Base-by-base conservation (phyloP, 2,329 filamentous ascomycete genomes). In the Monosporascus sp. region DNA sequence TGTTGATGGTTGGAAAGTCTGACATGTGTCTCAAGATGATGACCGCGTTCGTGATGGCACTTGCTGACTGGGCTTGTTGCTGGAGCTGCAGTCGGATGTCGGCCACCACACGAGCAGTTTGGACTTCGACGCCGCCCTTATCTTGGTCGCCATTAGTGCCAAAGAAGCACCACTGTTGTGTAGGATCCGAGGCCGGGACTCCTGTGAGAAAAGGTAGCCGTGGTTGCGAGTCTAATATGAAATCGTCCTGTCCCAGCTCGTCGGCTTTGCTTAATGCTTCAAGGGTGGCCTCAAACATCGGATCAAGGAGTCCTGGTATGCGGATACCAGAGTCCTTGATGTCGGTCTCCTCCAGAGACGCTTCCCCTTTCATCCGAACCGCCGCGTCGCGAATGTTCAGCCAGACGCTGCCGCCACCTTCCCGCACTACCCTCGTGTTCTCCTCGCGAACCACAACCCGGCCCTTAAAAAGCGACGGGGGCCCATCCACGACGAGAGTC, bases 401-500 rank as follows among this genome's bases (percentile, higher is more conserved):
- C 78, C 86, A 89, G n/a, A 83, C 82, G 51, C 84, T 88, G 9
- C 92, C 93, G 6, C 89, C 92, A 41, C 88, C 88, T 60, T 89
- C 88, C 38, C 70, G 72, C 6, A 88, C 75, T 5, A 84, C 70
- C 49, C 72, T 72, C 52, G 73, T 77, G 53, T 79, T 77, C 4
- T 70, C 68, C 2, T 82, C 78, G 0, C 72, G 72, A 34, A 97
- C 74, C 42, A 76, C 73, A 56, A 97, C 87, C 49, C 77, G 81
- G 58, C 78, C 81, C 71, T 81, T 86, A 79, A 94, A 97, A 54
- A 97, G 68, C 48, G 74, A 73, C 1, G 65, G 62, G 8, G 93
- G 93, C 11, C 93, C 94, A 70, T 91, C 84, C 37, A 97, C 65
- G 45, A 94, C 90, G 50, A 97, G 74, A 31, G 91, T 97, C 78